A percentile compares a stretch with the other conserved stretches of the same genome.
Evolutionary conservation across 345 rosid genomes (phyloP).

Genomic region (Hibiscus syriacus): DNA sequence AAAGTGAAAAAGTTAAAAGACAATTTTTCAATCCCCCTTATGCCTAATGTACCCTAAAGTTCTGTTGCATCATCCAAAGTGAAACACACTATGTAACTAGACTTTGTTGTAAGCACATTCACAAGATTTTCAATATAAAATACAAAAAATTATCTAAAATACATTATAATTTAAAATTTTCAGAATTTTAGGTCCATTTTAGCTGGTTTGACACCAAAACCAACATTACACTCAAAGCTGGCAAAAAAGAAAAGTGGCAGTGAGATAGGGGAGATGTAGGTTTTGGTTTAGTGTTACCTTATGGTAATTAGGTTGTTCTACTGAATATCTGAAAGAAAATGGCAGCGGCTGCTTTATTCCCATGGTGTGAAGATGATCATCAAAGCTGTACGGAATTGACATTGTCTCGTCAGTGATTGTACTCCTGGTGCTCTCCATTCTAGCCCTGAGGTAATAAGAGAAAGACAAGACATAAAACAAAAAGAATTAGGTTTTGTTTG

Average conservation of each 20-base stretch:
- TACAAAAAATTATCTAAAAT: no score
- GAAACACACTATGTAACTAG: slow-evolving; percentile 15
- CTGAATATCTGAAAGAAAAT: slow-evolving; percentile 15
- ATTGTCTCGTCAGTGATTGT: slow-evolving; percentile 34
- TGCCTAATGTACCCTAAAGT: not conserved
- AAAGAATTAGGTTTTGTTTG: slow-evolving; percentile 18
- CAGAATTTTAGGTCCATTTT: no score
- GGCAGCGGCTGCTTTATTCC: slow-evolving; percentile 25
- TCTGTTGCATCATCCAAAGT: not conserved
- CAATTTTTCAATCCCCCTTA: not conserved
- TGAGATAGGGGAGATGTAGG: not conserved
- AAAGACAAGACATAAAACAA: slow-evolving; percentile 7
- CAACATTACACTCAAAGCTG: slow-evolving; percentile 26
- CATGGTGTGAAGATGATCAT: slow-evolving; percentile 32
- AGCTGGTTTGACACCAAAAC: slow-evolving; percentile 11
- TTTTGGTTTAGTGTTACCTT: slow-evolving; percentile 29
- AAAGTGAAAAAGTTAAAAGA: not conserved
- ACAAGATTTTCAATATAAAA: no score
- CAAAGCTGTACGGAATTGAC: slow-evolving; percentile 25
- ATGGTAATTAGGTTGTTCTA: slow-evolving; percentile 27
- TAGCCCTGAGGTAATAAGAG: slow-evolving; percentile 21
- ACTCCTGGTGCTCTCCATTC: slow-evolving; percentile 41
- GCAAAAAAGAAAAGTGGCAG: not conserved
- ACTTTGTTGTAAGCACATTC: no score
- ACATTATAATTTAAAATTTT: no score